Evolutionary conservation across 2,329 filamentous ascomycete genomes (phyloP), one percentile per base, ranked within the genome.

Genomic region (Colletotrichum spinosum): DNA sequence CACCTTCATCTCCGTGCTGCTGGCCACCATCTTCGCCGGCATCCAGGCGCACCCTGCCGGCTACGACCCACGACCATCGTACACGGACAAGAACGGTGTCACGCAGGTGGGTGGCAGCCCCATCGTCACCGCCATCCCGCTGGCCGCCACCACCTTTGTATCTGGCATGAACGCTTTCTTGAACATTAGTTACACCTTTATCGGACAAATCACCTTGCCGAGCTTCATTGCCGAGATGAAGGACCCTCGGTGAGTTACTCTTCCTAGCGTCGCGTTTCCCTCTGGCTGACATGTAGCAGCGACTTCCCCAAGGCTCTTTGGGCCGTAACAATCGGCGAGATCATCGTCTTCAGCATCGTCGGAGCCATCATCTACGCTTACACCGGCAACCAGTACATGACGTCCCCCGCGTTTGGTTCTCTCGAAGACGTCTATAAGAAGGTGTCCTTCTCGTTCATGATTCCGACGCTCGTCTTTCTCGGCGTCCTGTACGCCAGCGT

Each of bases 141-240:
- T 88, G 3, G 77, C 44, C 2, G 87, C 90, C 15, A 97, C 93
- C 0, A 92, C 91, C 0, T 97, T 97, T 70, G 92, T 97, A 4
- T 82, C 85, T 3, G 94, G 90, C 25, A 90, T 97, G 84, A 93
- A 89, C 57, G 94, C 94, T 0, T 97, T 97, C 78, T 85, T 97
- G 76, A 97, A 97, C 79, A 97, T 97, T 74, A 93, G 90, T 79
- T 97, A 97, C 76, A 97, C 94, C 0, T 97, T 97, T 75, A 97
- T 97, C 70, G 94, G 94, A 0, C 94, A 97, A 76, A 97, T 97
- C 72, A 97, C 94, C 0, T 84, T 97, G 12, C 94, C 94, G 1
- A 95, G 92, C 71, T 97, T 97, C 81, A 97, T 97, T 69, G 94
- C 94, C 4, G 94, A 97, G 78, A 97, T 97, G 94, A 92, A 82